These are phyloP conservation scores for Macrophomina tecta DNA, from an alignment of 2,329 filamentous ascomycete species.

Conservation along the genomic window DNA sequence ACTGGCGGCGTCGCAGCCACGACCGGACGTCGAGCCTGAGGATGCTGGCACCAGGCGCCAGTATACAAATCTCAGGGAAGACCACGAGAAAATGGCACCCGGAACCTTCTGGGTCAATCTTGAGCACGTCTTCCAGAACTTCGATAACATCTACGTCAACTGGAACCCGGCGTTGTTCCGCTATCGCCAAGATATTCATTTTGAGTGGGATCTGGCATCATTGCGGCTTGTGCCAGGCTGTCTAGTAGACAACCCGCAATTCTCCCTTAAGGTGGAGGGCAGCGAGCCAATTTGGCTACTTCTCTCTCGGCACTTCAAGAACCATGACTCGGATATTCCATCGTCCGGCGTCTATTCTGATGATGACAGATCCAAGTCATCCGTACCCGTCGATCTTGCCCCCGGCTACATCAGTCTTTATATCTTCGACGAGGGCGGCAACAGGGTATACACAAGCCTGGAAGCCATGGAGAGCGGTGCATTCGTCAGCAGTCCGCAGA, in stretches of 20 bases:
- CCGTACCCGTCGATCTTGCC: conserved; percentile 45
- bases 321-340: conserved; percentile 52
- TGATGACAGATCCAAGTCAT: conserved; percentile 30
- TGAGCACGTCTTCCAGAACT: conserved; percentile 86
- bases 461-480: conserved; percentile 72
- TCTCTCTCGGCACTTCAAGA: conserved; percentile 81
- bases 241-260: conserved; percentile 70
- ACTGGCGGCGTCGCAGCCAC: no score
- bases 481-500: conserved; percentile 95
- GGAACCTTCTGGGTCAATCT: conserved; percentile 95
- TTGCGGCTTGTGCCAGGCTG: conserved; percentile 71
- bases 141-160: conserved; percentile 95
- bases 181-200: conserved; percentile 86
- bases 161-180: conserved; percentile 91
- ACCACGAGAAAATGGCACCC: conserved; percentile 46
- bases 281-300: conserved; percentile 80
- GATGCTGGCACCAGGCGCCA: background rate
- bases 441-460: conserved; percentile 73
- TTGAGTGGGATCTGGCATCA: conserved; percentile 73
- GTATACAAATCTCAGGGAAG: no score
- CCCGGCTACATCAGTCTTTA: conserved; percentile 86
- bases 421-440: conserved; percentile 74
- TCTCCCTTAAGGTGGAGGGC: conserved; percentile 58
- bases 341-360: background rate
- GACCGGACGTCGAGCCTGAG: background rate